Conservation (phyloP, 2,329 filamentous ascomycete genomes). For the Phaeosphaeria sp. region DNA sequence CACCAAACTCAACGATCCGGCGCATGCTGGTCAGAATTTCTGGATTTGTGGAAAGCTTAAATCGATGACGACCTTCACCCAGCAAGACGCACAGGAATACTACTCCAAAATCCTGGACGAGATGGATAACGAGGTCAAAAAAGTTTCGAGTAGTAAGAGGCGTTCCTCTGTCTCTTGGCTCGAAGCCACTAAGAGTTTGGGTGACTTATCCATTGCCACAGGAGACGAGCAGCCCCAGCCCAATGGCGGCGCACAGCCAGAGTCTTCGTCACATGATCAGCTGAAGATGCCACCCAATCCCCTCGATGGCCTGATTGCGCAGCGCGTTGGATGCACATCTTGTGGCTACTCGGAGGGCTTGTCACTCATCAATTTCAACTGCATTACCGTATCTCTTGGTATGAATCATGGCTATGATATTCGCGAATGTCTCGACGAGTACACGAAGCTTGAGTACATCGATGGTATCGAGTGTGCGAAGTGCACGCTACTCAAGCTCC, state of each 20-base stretch:
- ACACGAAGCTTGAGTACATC: conserved; percentile 83
- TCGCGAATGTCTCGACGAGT: conserved; percentile 81
- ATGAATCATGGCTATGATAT: conserved; percentile 69
- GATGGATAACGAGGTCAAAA: conserved; percentile 76
- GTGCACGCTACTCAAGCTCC: conserved; percentile 75
- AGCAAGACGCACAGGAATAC: conserved; percentile 98
- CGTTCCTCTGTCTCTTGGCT: conserved; percentile 46
- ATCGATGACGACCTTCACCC: conserved; percentile 92
- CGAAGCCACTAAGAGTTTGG: conserved; percentile 32
- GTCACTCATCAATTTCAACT: conserved; percentile 92
- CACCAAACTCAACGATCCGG: conserved; percentile 70
- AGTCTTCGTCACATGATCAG: conserved; percentile 5
- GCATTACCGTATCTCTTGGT: conserved; percentile 83
- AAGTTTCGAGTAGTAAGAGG: conserved; percentile 51
- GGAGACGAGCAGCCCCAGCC: conserved; percentile 5
- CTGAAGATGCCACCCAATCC: conserved; percentile 67
- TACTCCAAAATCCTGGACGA: conserved; percentile 88
- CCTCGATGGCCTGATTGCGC: conserved; percentile 84
- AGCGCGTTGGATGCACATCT: conserved; percentile 83
- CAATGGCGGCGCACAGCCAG: conserved; percentile 6
- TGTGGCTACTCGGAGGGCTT: conserved; percentile 90
- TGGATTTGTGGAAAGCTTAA: conserved; percentile 86
- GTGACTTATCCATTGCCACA: conserved; percentile 15
- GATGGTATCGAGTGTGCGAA: conserved; percentile 90
- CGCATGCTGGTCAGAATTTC: conserved; percentile 76